A percentile compares a stretch with the other conserved stretches of the same genome.
Conservation (phyloP, 2,329 filamentous ascomycete genomes). For the Drechslera avenae region DNA sequence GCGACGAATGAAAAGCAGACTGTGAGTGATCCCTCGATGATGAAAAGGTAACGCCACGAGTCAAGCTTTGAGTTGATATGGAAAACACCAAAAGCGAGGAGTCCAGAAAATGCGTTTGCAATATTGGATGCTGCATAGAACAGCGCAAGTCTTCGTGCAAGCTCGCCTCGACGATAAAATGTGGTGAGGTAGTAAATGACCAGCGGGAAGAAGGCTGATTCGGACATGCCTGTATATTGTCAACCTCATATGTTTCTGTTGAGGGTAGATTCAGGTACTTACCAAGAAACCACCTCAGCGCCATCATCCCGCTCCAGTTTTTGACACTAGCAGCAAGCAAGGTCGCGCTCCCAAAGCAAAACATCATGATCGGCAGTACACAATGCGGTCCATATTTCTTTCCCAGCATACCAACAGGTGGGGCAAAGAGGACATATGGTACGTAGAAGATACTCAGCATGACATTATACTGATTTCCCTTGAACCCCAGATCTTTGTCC, state of each 20-base stretch:
- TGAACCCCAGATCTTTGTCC: slow-evolving; percentile 63
- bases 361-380: slow-evolving; percentile 71
- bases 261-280: background rate
- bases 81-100: slow-evolving; percentile 66
- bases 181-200: slow-evolving; percentile 66
- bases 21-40: slow-evolving; percentile 64
- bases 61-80: slow-evolving; percentile 59
- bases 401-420: slow-evolving; percentile 68
- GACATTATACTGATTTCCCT: slow-evolving; percentile 68
- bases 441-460: slow-evolving; percentile 74
- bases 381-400: slow-evolving; percentile 70
- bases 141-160: slow-evolving; percentile 71
- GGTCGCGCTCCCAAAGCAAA: slow-evolving; percentile 69
- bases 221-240: slow-evolving; percentile 56
- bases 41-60: slow-evolving; percentile 70
- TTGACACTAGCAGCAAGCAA: slow-evolving; percentile 61
- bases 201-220: slow-evolving; percentile 71
- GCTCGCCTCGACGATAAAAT: slow-evolving; percentile 74
- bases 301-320: slow-evolving; percentile 70
- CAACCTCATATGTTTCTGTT: background rate
- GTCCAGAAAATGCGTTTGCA: slow-evolving; percentile 68
- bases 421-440: slow-evolving; percentile 73
- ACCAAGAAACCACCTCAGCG: slow-evolving; percentile 71
- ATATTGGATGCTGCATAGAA: slow-evolving; percentile 80
- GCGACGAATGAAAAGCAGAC: slow-evolving; percentile 67